Evolutionary conservation across 306 rosid genomes (phyloP), one percentile per base, ranked within the genome.

Genomic region (Cajanus cajan): DNA sequence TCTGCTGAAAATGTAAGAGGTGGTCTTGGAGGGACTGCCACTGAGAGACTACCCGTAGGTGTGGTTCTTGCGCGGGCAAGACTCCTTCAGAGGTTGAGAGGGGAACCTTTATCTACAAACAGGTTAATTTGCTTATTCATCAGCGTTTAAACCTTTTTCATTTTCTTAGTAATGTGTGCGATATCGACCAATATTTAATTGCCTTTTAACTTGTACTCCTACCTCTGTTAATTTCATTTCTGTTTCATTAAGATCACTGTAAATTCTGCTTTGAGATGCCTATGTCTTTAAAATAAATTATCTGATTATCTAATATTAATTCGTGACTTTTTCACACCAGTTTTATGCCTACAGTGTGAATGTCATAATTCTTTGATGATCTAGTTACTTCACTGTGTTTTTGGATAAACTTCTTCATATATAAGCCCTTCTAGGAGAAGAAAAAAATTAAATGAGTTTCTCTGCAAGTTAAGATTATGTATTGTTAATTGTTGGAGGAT

Each of bases 41-140:
- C 69, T 61, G 92, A 87, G 25, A 90, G 97, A 78, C 88, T 94
- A 34, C 98, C 98, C 4, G 90, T 85, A 1, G 85, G 90, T 28
- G 98, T 94, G 41, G 45, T 91, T 28, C 95, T 90, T 68, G 98
- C 98, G 36, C 80, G 96, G 81, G 94, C 85, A 65, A 88, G 98
- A 85, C 94, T 95, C 73, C 79, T 91, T 64, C 94, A 91, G 89
- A 88, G 98, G 86, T 63, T 95, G 84, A 89, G 98, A 81, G 98
- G 94, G 40, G 86, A 77, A 37, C 85, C 97, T 68, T 72, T 77
- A 15, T 79, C 89, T 7, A 65, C 50, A 65, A 79, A 64, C 94
- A 90, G 97, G 98, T 92, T n/a, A n/a, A n/a, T n/a, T 78, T 74
- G 86, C 58, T 59, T 50, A 43, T 71, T 33, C 31, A 28, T 28